A percentile compares a stretch with the other conserved stretches of the same genome.
Evolutionary conservation across 2,329 filamentous ascomycete genomes (phyloP).

Genomic region (Aspergillus sojae): DNA sequence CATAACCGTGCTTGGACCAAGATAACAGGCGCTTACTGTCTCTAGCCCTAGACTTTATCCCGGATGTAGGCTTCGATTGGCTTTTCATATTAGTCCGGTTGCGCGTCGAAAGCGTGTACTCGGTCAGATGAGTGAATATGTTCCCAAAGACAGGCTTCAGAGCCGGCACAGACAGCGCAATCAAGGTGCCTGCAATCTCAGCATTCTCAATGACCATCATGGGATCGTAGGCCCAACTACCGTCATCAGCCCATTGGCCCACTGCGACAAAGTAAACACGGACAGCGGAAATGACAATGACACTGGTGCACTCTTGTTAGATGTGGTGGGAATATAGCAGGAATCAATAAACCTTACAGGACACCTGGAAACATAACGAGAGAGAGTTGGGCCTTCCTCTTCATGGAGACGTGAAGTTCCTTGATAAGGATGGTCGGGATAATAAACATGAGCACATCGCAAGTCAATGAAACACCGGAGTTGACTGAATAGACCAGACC

Average conservation of each 20-base stretch:
- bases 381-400: constrained; percentile 52
- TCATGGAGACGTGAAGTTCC: constrained; percentile 47
- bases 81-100: constrained; percentile 23
- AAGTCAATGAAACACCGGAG: constrained; percentile 52
- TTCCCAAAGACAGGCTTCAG: constrained; percentile 51
- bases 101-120: constrained; percentile 25
- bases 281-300: constrained; percentile 53
- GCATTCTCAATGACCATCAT: constrained; percentile 55
- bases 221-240: constrained; percentile 56
- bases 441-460: constrained; percentile 55
- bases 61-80: constrained; percentile 23
- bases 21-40: constrained; percentile 27
- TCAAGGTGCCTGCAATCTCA: constrained; percentile 54
- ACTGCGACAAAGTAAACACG: constrained; percentile 52
- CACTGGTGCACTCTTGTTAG: constrained; percentile 35
- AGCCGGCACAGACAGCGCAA: constrained; percentile 55
- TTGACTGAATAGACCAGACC: constrained; percentile 57
- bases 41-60: constrained; percentile 15
- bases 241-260: constrained; percentile 50
- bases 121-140: constrained; percentile 24
- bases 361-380: constrained; percentile 55
- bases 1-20: constrained; percentile 22
- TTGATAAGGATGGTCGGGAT: constrained; percentile 54
- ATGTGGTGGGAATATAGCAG: too few species aligned
- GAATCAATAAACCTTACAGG: constrained; percentile 38